Percentiles rank a stretch among this genome's conserved stretches.
Conservation (phyloP, 768 basidiomycete species). For the Tubosaeta brunneosetosa region DNA sequence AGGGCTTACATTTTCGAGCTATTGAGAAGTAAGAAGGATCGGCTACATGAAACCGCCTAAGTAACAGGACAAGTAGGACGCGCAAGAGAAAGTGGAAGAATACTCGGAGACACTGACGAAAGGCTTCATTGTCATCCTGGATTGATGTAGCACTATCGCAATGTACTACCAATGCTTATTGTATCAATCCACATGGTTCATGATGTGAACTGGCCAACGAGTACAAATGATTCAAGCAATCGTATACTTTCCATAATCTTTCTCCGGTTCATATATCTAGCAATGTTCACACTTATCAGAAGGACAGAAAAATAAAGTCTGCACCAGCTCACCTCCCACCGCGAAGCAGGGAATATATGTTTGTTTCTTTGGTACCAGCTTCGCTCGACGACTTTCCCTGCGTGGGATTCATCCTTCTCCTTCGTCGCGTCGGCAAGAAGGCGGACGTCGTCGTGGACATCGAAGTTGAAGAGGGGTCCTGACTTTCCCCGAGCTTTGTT, state of each 20-base stretch:
- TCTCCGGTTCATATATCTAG: conserved; percentile 91
- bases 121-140: conserved; percentile 29
- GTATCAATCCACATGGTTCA: background rate
- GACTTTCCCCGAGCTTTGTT: conserved; percentile 99
- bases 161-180: background rate
- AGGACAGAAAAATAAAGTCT: background rate
- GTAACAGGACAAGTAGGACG: conserved; percentile 42
- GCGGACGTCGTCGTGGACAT: conserved; percentile 98
- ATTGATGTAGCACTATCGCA: no score
- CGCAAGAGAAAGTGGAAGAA: conserved; percentile 52
- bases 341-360: conserved; percentile 93
- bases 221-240: conserved; percentile 41
- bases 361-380: conserved; percentile 96
- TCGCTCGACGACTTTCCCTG: conserved; percentile 96
- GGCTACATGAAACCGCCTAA: conserved; percentile 52
- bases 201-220: background rate
- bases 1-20: no score
- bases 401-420: conserved; percentile 98
- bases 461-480: conserved; percentile 96
- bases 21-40: conserved; percentile 64
- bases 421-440: conserved; percentile 89
- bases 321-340: conserved; percentile 84
- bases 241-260: conserved; percentile 89
- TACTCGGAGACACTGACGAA: conserved; percentile 50
- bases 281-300: background rate